Evolutionary conservation across 1,284 basidiomycete species (phyloP).

Genomic region (Moesziomyces sp.): DNA sequence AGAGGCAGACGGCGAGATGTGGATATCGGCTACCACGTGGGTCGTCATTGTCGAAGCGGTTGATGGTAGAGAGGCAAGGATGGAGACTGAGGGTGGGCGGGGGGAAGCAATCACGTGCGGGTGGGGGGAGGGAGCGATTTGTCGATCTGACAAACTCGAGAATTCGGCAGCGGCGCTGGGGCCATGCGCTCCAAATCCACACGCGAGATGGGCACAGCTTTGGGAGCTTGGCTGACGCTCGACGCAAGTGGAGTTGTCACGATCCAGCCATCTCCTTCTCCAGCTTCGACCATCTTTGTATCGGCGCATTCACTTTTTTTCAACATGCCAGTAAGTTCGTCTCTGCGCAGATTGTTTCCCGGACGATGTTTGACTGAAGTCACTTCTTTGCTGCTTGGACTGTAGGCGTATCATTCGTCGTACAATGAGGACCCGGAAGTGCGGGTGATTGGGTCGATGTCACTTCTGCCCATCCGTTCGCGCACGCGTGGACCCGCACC

Average conservation of each 20-base stretch:
- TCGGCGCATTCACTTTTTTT: neutral
- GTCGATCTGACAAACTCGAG: neutral
- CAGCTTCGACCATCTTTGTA: neutral
- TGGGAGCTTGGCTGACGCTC: neutral
- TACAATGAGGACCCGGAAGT: slow-evolving; percentile 88
- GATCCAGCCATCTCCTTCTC: no score
- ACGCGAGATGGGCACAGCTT: neutral
- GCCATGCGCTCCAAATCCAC: slow-evolving; percentile 8
- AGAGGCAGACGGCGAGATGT: slow-evolving; percentile 20
- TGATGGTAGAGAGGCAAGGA: neutral
- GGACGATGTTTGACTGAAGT: neutral
- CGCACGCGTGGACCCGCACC: slow-evolving; percentile 91
- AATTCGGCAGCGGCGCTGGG: neutral
- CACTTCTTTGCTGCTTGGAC: no score
- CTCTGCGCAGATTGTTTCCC: no score
- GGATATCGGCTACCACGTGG: slow-evolving; percentile 15
- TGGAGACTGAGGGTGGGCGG: neutral
- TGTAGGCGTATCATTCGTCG: slow-evolving; percentile 82
- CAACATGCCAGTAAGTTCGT: slow-evolving; percentile 12
- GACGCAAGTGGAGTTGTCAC: slow-evolving; percentile 2
- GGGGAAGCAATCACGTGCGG: slow-evolving; percentile 1
- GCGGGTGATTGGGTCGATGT: slow-evolving; percentile 87
- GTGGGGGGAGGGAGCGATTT: neutral
- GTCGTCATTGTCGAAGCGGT: neutral
- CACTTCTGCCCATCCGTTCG: slow-evolving; percentile 89